A percentile compares a stretch with the other conserved stretches of the same genome.
These are phyloP conservation scores for Neurospora crassa DNA, from an alignment of 2,329 filamentous ascomycete species.

Conservation along the genomic window DNA sequence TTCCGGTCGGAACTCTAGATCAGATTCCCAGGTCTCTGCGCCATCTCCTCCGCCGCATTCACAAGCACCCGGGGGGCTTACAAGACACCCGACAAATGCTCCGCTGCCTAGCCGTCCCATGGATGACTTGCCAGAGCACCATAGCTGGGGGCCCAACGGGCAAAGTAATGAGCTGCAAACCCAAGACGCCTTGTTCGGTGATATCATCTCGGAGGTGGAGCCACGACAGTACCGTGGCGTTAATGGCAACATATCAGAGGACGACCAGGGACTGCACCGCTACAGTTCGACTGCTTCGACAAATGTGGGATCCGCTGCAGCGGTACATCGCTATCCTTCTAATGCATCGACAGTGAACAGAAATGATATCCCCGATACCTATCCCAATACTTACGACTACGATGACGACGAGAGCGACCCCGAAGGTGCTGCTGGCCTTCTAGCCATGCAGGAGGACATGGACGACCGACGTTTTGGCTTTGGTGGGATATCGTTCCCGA, in stretches of 20 bases:
- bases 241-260: slow-evolving; percentile 38
- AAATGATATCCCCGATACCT: slow-evolving; percentile 26
- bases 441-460: slow-evolving; percentile 74
- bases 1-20: slow-evolving; percentile 34
- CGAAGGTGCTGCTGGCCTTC: slow-evolving; percentile 74
- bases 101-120: slow-evolving; percentile 46
- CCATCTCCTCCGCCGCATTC: slow-evolving; percentile 33
- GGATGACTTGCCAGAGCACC: slow-evolving; percentile 33
- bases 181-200: slow-evolving; percentile 46
- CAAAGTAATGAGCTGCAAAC: slow-evolving; percentile 29
- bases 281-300: slow-evolving; percentile 41
- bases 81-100: slow-evolving; percentile 50
- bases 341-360: slow-evolving; percentile 31
- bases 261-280: slow-evolving; percentile 36
- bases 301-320: slow-evolving; percentile 23
- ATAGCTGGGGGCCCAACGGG: slow-evolving; percentile 30
- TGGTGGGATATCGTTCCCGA: slow-evolving; percentile 43
- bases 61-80: slow-evolving; percentile 36
- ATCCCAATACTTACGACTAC: slow-evolving; percentile 28
- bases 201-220: slow-evolving; percentile 46
- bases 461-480: slow-evolving; percentile 58
- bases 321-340: slow-evolving; percentile 30
- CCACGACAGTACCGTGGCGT: slow-evolving; percentile 19
- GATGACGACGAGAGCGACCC: slow-evolving; percentile 72
- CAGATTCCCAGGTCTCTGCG: slow-evolving; percentile 40